These are phyloP conservation scores for Berberis vulgaris DNA, from an alignment of 164 flowering plant genomes.

Conservation along the genomic window DNA sequence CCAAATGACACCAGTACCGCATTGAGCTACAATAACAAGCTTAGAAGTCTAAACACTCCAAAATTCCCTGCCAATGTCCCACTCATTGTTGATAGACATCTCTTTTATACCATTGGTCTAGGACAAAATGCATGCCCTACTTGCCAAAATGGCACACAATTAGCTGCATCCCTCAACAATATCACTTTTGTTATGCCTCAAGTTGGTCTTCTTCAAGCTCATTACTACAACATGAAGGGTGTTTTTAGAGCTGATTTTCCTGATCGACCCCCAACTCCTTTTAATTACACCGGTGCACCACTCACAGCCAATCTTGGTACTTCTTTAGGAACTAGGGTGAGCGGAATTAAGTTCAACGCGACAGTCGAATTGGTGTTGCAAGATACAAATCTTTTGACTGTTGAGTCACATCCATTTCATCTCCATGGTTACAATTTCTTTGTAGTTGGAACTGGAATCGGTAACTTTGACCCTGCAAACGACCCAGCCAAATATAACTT, in stretches of 20 bases:
- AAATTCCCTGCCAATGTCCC: conserved; percentile 40
- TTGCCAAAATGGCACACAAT: conserved; percentile 26
- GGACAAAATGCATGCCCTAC: conserved; percentile 27
- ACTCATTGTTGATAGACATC: conserved; percentile 20
- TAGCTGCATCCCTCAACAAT: conserved; percentile 37
- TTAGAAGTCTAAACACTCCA: conserved; percentile 27
- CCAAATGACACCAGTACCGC: conserved; percentile 28
- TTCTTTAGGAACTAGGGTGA: conserved; percentile 23
- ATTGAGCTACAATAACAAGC: conserved; percentile 16
- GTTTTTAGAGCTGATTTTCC: conserved; percentile 34
- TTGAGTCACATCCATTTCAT: conserved; percentile 43
- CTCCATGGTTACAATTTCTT: conserved; percentile 48
- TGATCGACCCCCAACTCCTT: conserved; percentile 29
- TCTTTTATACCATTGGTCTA: conserved; percentile 31
- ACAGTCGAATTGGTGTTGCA: conserved; percentile 39
- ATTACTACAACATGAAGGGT: conserved; percentile 23
- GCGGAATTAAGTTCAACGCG: conserved; percentile 28
- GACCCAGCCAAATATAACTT: conserved; percentile 42
- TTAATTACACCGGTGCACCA: conserved; percentile 38
- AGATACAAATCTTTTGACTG: conserved; percentile 32
- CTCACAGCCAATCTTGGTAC: conserved; percentile 29
- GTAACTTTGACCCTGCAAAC: conserved; percentile 29
- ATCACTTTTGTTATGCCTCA: conserved; percentile 37
- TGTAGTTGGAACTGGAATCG: conserved; percentile 34
- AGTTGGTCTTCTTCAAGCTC: conserved; percentile 34